Evolutionary conservation across 768 basidiomycete species (phyloP).

Genomic region (Boletus rex-veris): DNA sequence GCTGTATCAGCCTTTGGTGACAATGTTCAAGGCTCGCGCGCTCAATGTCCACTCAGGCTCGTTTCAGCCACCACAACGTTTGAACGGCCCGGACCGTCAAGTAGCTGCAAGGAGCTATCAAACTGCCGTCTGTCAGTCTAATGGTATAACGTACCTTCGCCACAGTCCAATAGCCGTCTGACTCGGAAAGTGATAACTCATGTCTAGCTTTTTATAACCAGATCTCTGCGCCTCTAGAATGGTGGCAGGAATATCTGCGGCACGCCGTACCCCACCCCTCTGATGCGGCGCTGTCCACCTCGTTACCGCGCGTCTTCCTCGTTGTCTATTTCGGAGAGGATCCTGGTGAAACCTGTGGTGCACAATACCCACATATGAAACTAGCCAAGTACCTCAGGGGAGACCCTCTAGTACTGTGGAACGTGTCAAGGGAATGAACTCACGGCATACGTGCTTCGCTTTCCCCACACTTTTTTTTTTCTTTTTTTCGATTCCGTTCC

Average conservation of each 20-base stretch:
- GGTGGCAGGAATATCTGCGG: slow-evolving; percentile 9
- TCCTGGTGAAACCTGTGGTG: background rate
- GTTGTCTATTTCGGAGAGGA: slow-evolving; percentile 6
- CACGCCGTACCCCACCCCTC: slow-evolving; percentile 3
- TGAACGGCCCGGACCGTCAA: too few relatives aligned
- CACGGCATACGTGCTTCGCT: slow-evolving; percentile 1
- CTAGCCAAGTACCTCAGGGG: background rate
- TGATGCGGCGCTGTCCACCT: background rate
- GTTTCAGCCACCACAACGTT: background rate
- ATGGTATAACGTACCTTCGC: slow-evolving; percentile 14
- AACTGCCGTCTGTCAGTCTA: background rate
- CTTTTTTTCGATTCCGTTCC: background rate
- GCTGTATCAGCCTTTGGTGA: too few relatives aligned
- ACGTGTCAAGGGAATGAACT: background rate
- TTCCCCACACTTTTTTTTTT: slow-evolving; percentile 10
- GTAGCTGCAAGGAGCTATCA: background rate
- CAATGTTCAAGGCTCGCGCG: too few relatives aligned
- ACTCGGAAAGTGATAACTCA: slow-evolving; percentile 2
- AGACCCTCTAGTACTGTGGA: background rate
- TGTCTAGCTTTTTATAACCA: background rate
- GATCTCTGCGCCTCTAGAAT: slow-evolving; percentile 12
- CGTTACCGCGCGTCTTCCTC: slow-evolving; percentile 7
- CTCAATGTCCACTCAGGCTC: too few relatives aligned
- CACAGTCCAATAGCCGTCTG: slow-evolving; percentile 11
- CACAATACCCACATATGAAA: slow-evolving; percentile 4